Evolutionary conservation across 1,284 basidiomycete genomes (phyloP), one percentile per base, ranked within the genome.

Genomic region (Agroathelia rolfsii): DNA sequence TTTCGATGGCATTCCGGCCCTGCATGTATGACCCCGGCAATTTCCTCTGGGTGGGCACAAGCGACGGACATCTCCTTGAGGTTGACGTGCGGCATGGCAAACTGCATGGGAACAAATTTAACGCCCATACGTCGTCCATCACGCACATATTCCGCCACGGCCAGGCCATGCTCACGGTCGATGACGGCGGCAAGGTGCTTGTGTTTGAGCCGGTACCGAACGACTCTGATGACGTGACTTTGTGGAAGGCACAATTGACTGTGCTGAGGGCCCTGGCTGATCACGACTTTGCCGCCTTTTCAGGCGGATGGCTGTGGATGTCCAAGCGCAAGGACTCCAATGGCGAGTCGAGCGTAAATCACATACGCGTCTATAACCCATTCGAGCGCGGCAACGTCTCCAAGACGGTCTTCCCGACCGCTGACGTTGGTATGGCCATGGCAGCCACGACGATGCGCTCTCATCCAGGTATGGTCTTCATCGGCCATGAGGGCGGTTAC

Each of bases 401-500:
- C 2, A 61, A 64, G 27, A 59, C 67, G 3, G 48, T 82, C 14
- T 51, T 70, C 32, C 75, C 70, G 3, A 63, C 53, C 14, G 76
- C 84, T 44, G 63, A 73, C 39, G 61, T 83, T 29, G 93, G 93
- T 1, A 66, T 82, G 0, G 84, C 95, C 9, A 87, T 84, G 0
- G 75, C 78, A 17, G 89, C 82, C 0, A 75, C 90, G 0, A 60
- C 87, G 15, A 57, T 97, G 4, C 81, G 86, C 0, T 68, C 78
- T 0, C 60, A 72, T 7, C 76, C 79, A 0, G 64, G 70, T 2
- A 56, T 62, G 12, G 80, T 88, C 18, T 97, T 80, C 47, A 63
- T 98, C n/a, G 90, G 86, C 0, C 94, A 98, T 48, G 93, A 97
- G 53, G 89, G 85, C 26, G 95, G 94, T 0, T 82, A 69, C 45